These are phyloP conservation scores for Cephaloascus fragrans DNA, from an alignment of 805 yeast species.

Conservation along the genomic window DNA sequence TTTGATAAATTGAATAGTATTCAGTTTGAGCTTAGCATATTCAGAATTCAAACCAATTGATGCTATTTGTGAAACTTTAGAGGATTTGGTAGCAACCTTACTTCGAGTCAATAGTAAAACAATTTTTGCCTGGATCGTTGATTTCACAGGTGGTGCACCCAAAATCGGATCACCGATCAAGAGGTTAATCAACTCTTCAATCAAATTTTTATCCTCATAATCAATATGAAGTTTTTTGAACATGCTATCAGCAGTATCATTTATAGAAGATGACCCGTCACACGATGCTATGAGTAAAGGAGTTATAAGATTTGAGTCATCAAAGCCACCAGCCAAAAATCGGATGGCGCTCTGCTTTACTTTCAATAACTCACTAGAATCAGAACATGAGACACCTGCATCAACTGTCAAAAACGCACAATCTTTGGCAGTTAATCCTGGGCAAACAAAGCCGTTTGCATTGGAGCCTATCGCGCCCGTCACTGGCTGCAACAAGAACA, in stretches of 20 bases:
- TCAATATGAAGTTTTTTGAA: constrained; percentile 43
- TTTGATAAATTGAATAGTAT: constrained; percentile 54
- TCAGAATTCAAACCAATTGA: constrained; percentile 53
- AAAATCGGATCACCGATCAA: constrained; percentile 37
- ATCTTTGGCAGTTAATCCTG: constrained; percentile 55
- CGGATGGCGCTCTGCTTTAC: constrained; percentile 21
- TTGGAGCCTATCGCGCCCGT: constrained; percentile 22
- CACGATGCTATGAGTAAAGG: constrained; percentile 55
- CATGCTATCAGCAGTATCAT: constrained; percentile 42
- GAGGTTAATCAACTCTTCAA: constrained; percentile 33
- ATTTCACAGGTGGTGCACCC: constrained; percentile 42
- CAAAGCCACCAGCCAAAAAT: constrained; percentile 32
- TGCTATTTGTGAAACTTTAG: constrained; percentile 36
- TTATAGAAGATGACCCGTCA: constrained; percentile 46
- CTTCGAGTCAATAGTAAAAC: constrained; percentile 42
- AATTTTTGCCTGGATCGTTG: constrained; percentile 47
- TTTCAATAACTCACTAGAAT: constrained; percentile 32
- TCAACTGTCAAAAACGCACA: constrained; percentile 54
- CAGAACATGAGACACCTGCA: constrained; percentile 54
- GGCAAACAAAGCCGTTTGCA: constrained; percentile 35
- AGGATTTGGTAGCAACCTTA: constrained; percentile 33
- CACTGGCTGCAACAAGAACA: constrained; percentile 38
- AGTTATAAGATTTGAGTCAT: constrained; percentile 24
- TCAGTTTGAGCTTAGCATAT: constrained; percentile 39
- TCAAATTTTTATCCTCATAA: constrained; percentile 35